A percentile compares a stretch with the other conserved stretches of the same genome.
phyloP scores from a whole-genome alignment of 1,284 basidiomycete genomes.

The Acaromyces ingoldii region DNA sequence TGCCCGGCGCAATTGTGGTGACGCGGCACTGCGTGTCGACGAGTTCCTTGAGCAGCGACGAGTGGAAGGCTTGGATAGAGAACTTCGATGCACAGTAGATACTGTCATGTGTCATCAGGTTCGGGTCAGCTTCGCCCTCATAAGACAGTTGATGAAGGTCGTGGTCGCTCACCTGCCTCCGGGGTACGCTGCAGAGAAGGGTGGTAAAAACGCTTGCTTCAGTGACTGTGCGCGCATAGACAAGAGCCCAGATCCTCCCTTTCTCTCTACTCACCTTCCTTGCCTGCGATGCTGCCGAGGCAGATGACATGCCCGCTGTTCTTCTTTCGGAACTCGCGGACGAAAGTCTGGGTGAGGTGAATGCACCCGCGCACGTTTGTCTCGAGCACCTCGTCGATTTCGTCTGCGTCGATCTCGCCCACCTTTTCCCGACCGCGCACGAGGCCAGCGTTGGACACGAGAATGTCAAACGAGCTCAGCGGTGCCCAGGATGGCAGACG shows the following conservation, averaged over 20 bases:
- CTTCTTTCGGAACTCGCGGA: slow-evolving; percentile 77
- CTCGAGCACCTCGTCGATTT: slow-evolving; percentile 75
- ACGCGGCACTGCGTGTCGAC: slow-evolving; percentile 65
- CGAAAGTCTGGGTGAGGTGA: slow-evolving; percentile 66
- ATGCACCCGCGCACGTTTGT: slow-evolving; percentile 91
- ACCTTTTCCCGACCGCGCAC: slow-evolving; percentile 74
- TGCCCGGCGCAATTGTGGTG: slow-evolving; percentile 58
- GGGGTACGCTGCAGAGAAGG: too few species aligned
- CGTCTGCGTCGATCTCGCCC: slow-evolving; percentile 68
- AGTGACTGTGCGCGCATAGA: too few species aligned
- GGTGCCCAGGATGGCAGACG: slow-evolving; percentile 43
- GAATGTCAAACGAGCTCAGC: slow-evolving; percentile 40
- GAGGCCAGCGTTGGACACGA: slow-evolving; percentile 59
- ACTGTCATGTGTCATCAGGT: too few species aligned
- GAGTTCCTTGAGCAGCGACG: slow-evolving; percentile 72
- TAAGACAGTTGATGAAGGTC: too few species aligned
- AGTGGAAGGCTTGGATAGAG: slow-evolving; percentile 83
- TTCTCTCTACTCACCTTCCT: too few species aligned
- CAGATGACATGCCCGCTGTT: slow-evolving; percentile 90
- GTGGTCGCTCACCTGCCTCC: slow-evolving; percentile 42
- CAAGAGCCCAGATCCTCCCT: too few species aligned
- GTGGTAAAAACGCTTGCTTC: too few species aligned
- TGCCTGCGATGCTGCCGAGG: slow-evolving; percentile 85
- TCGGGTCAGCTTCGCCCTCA: slow-evolving; percentile 66
- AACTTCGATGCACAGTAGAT: slow-evolving; percentile 65